These are phyloP conservation scores for Silene latifolia DNA, from an alignment of 148 eudicot genomes.

Conservation along the genomic window DNA sequence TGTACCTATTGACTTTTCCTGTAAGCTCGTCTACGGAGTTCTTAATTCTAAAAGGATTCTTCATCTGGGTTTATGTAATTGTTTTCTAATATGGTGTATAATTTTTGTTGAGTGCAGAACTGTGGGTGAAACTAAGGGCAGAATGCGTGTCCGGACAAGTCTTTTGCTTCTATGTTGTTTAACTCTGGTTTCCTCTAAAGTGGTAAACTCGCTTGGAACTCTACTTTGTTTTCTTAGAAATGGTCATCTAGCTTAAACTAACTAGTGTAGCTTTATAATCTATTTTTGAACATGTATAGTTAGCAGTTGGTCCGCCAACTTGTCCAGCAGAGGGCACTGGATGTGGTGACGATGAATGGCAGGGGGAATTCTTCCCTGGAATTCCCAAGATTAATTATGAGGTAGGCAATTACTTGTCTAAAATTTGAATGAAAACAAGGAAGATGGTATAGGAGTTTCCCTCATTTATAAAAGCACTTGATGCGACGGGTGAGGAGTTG, in stretches of 20 bases:
- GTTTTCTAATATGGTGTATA: neutral
- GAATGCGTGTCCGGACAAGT: constrained; percentile 26
- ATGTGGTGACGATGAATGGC: constrained; percentile 65
- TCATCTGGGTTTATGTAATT: neutral
- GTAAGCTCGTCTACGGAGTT: neutral
- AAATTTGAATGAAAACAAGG: neutral
- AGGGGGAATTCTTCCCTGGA: constrained; percentile 90
- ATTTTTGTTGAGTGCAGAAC: constrained; percentile 17
- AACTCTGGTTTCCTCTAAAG: constrained; percentile 28
- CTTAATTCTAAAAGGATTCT: neutral
- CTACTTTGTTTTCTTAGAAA: neutral
- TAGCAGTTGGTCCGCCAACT: constrained; percentile 62
- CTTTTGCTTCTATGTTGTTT: constrained; percentile 39
- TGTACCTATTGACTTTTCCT: neutral
- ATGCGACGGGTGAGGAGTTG: neutral
- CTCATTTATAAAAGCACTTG: neutral
- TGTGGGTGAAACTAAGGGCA: constrained; percentile 5
- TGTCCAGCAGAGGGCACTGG: constrained; percentile 64
- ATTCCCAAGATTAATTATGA: constrained; percentile 91
- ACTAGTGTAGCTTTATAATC: constrained; percentile 1
- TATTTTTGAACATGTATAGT: constrained; percentile 34
- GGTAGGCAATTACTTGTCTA: constrained; percentile 32
- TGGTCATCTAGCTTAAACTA: neutral
- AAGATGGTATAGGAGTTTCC: neutral
- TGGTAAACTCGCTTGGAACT: constrained; percentile 38